Base-by-base conservation (phyloP, 768 basidiomycete genomes). In the Collybiopsis luxurians region DNA sequence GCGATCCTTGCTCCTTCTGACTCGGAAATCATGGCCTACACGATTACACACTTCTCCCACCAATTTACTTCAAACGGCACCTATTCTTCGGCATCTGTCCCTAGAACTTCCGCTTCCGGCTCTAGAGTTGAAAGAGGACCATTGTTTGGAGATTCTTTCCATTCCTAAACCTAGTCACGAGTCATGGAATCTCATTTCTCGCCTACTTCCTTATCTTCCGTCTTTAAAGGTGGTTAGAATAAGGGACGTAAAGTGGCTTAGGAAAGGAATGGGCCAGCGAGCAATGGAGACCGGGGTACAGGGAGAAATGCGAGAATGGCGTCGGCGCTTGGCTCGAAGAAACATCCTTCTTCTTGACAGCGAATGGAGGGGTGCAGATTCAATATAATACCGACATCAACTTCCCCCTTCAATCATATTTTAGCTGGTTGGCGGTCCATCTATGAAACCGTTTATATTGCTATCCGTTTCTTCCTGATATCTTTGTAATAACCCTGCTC, bases 251-350 rank as follows among this genome's bases (percentile, higher is more conserved):
- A 82, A 82, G 30, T 92, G 90, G 89, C 69, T 92, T 34, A 73
- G 85, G 53, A 79, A 77, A 51, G 90, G 89, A 0, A 79, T 92
- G 68, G 83, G 79, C 7, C 71, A 70, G 0, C 75, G 79, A 57
- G 91, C 91, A 24, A 84, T 82, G 60, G 83, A 80, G 60, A 81
- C 90, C 6, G 91, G 91, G 7, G 80, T 90, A 13, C 90, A 92
- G 69, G 91, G 90, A 42, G 87, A 90, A 67, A 86, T 93, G 83
- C 73, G 76, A 60, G 80, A 84, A 56, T 93, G 91, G 91, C 78
- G 77, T 58, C 77, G 80, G 46, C 79, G 86, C 52, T 73, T 93
- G 30, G 73, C 72, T 11, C 75, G 83, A 55, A 74, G 80, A 63
- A 75, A 81, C 1, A 79, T 93, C 46, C 75, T 78, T 21, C 70